Evolutionary conservation across 2,329 filamentous ascomycete species (phyloP), one percentile per base, ranked within the genome.

Genomic region (Diplodia corticola): DNA sequence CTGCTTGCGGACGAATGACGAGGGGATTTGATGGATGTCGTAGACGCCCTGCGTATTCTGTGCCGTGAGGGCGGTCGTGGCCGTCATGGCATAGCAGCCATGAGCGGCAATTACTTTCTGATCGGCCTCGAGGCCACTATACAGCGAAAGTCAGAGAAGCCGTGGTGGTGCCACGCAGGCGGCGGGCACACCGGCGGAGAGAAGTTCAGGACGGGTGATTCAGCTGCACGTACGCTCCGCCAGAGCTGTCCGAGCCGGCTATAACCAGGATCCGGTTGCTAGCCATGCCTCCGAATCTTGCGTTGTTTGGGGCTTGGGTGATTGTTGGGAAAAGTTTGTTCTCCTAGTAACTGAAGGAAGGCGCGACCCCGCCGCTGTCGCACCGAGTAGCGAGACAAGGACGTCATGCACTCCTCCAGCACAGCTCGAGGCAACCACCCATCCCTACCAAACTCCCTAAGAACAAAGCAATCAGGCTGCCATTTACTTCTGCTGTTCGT

Each of bases 21-120:
- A 82, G 0, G 94, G 94, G 7, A 91, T 86, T 65, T 90, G 81
- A 74, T 97, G 92, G 61, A 98, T 92, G 69, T 85, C 92, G 68
- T 88, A 83, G 15, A 98, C 93, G 4, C 92, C 92, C 63, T 86
- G 84, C 0, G 95, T 99, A 78, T 98, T 97, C 75, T 98, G 95
- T 17, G 92, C 93, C n/a, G 95, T 99, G 74, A 99, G 82, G 22
- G 94, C 94, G 15, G 94, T 96, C 10, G 94, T 97, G 24, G 93
- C 92, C 60, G 94, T 97, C 88, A 97, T 96, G 67, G 92, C 93
- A 83, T 98, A 98, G 80, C 91, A 95, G 67, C 90, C 89, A 85
- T 98, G 93, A 20, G 91, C 92, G 51, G 93, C 91, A 68, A 97
- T 90, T 68, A 96, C 93, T 77, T 97, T 96, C 75, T 98, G 93